These are phyloP conservation scores for Colletotrichum liaoningense DNA, from an alignment of 2,329 filamentous ascomycete species.

Conservation along the genomic window DNA sequence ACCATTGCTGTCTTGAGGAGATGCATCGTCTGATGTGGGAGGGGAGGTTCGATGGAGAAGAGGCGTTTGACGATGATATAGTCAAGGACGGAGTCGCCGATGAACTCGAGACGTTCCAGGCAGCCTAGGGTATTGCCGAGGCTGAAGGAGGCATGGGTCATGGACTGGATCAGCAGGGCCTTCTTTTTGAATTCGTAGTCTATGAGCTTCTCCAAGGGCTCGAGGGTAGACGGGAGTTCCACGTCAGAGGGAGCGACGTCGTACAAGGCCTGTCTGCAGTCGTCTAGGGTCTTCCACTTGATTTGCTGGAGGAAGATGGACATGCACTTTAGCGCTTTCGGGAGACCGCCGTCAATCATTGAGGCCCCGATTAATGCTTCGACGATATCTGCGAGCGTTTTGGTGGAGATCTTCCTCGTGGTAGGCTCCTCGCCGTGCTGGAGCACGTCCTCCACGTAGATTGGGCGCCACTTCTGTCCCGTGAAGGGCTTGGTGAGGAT, in stretches of 20 bases:
- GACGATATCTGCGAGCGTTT: constrained; percentile 87
- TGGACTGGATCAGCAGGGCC: constrained; percentile 77
- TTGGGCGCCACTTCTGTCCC: constrained; percentile 77
- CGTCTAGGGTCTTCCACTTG: constrained; percentile 61
- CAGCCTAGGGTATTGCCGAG: constrained; percentile 58
- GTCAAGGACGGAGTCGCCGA: constrained; percentile 89
- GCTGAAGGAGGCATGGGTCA: constrained; percentile 78
- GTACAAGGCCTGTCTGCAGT: constrained; percentile 57
- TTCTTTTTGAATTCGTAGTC: constrained; percentile 79
- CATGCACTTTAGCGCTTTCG: constrained; percentile 73
- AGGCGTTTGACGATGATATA: constrained; percentile 76
- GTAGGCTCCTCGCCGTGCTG: constrained; percentile 33
- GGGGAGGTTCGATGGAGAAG: constrained; percentile 56
- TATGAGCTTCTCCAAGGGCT: constrained; percentile 71
- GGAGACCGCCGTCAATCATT: constrained; percentile 75
- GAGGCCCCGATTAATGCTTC: constrained; percentile 86
- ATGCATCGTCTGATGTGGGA: constrained; percentile 75
- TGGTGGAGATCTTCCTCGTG: constrained; percentile 69
- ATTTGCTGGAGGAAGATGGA: constrained; percentile 72
- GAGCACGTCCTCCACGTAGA: constrained; percentile 61
- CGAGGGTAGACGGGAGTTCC: constrained; percentile 53
- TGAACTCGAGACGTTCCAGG: constrained; percentile 84
- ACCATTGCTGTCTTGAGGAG: constrained; percentile 79
- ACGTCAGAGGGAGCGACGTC: constrained; percentile 48
- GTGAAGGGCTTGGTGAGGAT: constrained; percentile 78